A percentile compares a stretch with the other conserved stretches of the same genome.
Conservation (phyloP, 1,284 basidiomycete species). For the Tylopilus sp. region DNA sequence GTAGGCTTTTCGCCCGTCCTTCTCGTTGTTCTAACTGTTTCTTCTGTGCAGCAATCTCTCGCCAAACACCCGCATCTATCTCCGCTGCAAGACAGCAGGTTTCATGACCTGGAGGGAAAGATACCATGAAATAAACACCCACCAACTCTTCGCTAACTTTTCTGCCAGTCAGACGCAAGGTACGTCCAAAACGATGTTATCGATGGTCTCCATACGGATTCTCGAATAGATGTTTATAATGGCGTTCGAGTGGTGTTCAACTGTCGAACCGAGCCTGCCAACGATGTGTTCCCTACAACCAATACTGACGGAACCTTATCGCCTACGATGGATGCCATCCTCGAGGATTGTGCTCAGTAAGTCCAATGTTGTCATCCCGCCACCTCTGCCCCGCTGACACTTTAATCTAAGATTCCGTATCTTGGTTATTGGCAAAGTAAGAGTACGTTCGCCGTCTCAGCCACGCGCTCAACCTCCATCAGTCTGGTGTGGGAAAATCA, state of each 20-base stretch:
- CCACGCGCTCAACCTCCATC: too few relatives aligned
- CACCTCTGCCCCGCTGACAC: too few relatives aligned
- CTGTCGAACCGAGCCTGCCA: background rate
- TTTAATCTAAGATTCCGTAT: too few relatives aligned
- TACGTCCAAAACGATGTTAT: background rate
- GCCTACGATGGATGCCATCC: too few relatives aligned
- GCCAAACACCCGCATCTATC: background rate
- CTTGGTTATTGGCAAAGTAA: too few relatives aligned
- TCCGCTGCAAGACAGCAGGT: background rate
- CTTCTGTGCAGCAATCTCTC: background rate
- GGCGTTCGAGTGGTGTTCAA: background rate
- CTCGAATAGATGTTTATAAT: background rate
- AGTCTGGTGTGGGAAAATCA: conserved; percentile 3
- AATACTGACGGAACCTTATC: background rate
- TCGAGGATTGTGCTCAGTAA: too few relatives aligned
- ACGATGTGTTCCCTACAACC: background rate
- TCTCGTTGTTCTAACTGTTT: too few relatives aligned
- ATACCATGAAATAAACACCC: background rate
- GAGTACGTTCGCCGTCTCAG: too few relatives aligned
- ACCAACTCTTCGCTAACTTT: background rate
- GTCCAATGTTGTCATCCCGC: too few relatives aligned
- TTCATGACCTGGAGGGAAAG: background rate
- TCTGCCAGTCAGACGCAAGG: background rate
- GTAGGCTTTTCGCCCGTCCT: background rate
- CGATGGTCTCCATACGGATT: background rate